Evolutionary conservation across 2,329 filamentous ascomycete species (phyloP).

Genomic region (Eurotiales sp.): DNA sequence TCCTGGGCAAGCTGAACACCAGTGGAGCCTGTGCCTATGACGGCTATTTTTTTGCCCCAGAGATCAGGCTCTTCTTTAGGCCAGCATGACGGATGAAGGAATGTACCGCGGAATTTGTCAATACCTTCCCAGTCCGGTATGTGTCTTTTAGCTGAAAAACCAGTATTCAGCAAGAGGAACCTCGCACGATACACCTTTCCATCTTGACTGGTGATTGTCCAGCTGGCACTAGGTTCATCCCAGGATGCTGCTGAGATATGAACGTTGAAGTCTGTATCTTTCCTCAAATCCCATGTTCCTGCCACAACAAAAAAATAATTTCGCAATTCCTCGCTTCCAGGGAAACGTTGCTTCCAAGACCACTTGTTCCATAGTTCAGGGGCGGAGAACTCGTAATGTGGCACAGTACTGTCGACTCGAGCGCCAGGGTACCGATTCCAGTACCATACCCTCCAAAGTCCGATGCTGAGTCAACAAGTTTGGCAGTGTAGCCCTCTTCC

Average conservation of each 20-base stretch:
- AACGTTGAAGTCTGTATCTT: constrained; percentile 16
- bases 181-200: not conserved
- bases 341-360: constrained; percentile 16
- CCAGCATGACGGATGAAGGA: constrained; percentile 4
- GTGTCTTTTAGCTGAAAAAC: constrained; percentile 7
- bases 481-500: constrained; percentile 9
- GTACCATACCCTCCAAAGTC: constrained; percentile 45
- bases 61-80: constrained; percentile 16
- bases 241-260: not conserved
- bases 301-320: constrained; percentile 27
- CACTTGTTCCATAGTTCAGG: constrained; percentile 10
- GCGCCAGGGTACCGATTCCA: constrained; percentile 44
- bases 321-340: constrained; percentile 26
- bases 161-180: constrained; percentile 2
- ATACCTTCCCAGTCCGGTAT: constrained; percentile 1
- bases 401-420: constrained; percentile 35
- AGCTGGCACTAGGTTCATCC: not conserved
- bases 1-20: constrained; percentile 9
- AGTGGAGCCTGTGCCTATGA: constrained; percentile 7
- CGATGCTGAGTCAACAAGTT: constrained; percentile 38
- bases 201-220: constrained; percentile 5
- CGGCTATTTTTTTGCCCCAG: constrained; percentile 14
- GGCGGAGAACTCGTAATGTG: constrained; percentile 27
- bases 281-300: constrained; percentile 19
- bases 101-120: not conserved